Conservation (phyloP, 2,329 filamentous ascomycete genomes). For the Alternaria sp. region DNA sequence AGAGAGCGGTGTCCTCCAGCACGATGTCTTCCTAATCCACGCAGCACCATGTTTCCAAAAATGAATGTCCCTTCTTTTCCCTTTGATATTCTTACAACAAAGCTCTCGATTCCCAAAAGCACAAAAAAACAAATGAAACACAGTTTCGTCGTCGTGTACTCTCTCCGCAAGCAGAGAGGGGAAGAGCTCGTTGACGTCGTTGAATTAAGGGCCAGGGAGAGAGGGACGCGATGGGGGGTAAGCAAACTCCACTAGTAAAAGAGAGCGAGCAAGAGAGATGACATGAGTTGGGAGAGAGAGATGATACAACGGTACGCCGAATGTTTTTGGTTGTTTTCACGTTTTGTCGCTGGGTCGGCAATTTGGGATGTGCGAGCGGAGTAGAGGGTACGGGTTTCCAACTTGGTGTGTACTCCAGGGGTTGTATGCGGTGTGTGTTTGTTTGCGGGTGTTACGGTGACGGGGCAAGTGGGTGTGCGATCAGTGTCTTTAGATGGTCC, state of each 20-base stretch:
- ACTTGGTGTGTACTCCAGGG: constrained; percentile 29
- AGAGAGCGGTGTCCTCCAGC: constrained; percentile 36
- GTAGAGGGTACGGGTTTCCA: constrained; percentile 20
- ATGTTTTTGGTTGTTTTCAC: constrained; percentile 47
- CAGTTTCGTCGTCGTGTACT: constrained; percentile 49
- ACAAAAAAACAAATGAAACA: constrained; percentile 45
- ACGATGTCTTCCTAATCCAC: constrained; percentile 30
- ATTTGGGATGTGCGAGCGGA: constrained; percentile 30
- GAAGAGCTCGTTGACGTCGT: constrained; percentile 22
- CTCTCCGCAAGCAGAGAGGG: constrained; percentile 36
- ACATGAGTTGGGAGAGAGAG: constrained; percentile 19
- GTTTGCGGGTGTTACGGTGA: constrained; percentile 31
- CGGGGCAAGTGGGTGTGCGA: constrained; percentile 23
- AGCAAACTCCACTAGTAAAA: constrained; percentile 37
- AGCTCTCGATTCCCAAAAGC: constrained; percentile 22
- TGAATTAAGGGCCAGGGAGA: constrained; percentile 19
- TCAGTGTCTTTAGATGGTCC: constrained; percentile 35
- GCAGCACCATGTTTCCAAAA: constrained; percentile 35
- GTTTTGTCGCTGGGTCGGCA: constrained; percentile 37
- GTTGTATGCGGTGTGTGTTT: constrained; percentile 20
- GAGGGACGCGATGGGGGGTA: constrained; percentile 35
- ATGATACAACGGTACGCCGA: constrained; percentile 41
- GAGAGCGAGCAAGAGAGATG: constrained; percentile 26
- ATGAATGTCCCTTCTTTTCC: constrained; percentile 30
- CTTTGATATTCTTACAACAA: constrained; percentile 21